These are phyloP conservation scores for Diaporthe ilicicola DNA, from an alignment of 2,329 filamentous ascomycete genomes.

Conservation along the genomic window DNA sequence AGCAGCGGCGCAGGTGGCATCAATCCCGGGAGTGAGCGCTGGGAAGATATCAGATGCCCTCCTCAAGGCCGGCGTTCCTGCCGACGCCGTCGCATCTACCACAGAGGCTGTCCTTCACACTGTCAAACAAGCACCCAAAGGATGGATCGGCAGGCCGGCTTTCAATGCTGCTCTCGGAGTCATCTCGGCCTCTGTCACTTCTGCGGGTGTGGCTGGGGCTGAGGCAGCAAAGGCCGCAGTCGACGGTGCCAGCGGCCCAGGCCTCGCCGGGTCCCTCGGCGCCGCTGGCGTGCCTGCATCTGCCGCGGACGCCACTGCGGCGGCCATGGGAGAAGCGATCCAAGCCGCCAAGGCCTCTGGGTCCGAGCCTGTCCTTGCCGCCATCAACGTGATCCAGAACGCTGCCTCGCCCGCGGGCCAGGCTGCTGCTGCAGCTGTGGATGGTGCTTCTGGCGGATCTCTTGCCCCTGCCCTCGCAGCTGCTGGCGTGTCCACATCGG, in stretches of 20 bases:
- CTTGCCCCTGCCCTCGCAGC: neutral
- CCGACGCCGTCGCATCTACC: neutral
- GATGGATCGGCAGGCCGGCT: neutral
- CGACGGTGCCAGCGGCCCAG: neutral
- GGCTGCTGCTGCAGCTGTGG: neutral
- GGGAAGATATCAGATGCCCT: neutral
- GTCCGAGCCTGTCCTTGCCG: neutral
- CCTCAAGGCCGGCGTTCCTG: constrained; percentile 1
- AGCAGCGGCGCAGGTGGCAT: neutral
- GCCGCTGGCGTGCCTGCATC: neutral
- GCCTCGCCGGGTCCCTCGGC: neutral
- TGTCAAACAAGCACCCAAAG: neutral
- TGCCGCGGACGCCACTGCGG: neutral
- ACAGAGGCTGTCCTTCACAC: neutral
- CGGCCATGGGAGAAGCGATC: neutral
- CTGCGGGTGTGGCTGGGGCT: neutral
- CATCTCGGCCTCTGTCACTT: neutral
- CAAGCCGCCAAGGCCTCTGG: neutral
- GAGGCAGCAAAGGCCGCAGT: neutral
- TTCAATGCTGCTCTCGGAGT: constrained; percentile 2
- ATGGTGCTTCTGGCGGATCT: neutral
- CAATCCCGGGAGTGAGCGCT: neutral
- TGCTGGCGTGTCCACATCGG: neutral
- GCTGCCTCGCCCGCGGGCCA: neutral
- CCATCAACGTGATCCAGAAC: neutral